Evolutionary conservation across 1,284 basidiomycete genomes (phyloP).

Genomic region (Violaceomyces palustris): DNA sequence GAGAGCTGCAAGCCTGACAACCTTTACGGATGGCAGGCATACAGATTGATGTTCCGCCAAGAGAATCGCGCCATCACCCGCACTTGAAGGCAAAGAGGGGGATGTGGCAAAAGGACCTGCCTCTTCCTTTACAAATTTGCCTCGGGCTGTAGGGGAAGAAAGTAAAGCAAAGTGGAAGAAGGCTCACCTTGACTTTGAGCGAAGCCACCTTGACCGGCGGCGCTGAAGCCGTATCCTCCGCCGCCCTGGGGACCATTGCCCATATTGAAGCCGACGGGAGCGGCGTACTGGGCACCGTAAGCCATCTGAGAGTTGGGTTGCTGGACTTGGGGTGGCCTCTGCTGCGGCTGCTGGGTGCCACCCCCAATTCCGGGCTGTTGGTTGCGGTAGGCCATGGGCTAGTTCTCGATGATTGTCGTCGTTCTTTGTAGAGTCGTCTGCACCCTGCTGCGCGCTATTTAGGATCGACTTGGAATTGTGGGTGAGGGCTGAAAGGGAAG

Average conservation of each 20-base stretch:
- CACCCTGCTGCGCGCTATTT: too few relatives aligned
- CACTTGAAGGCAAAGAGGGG: too few relatives aligned
- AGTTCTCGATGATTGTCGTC: background rate
- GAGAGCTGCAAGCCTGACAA: too few relatives aligned
- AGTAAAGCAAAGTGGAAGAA: background rate
- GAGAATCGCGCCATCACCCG: too few relatives aligned
- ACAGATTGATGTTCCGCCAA: too few relatives aligned
- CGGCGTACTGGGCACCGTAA: slow-evolving; percentile 42
- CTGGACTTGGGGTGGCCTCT: slow-evolving; percentile 30
- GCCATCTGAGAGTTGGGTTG: slow-evolving; percentile 42
- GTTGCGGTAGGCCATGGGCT: background rate
- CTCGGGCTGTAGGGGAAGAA: too few relatives aligned
- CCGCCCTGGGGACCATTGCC: slow-evolving; percentile 14
- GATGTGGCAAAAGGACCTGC: too few relatives aligned
- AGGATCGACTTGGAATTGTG: too few relatives aligned
- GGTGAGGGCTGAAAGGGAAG: too few relatives aligned
- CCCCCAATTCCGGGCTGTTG: background rate
- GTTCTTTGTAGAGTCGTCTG: too few relatives aligned
- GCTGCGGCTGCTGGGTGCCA: slow-evolving; percentile 11
- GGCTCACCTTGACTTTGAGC: slow-evolving; percentile 44
- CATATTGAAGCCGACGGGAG: slow-evolving; percentile 35
- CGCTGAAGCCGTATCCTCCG: slow-evolving; percentile 32
- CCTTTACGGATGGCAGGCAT: too few relatives aligned
- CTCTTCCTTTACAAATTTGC: too few relatives aligned
- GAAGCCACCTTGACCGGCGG: slow-evolving; percentile 44